Base-by-base conservation (phyloP, 2,329 filamentous ascomycete species). In the Graphilbum sp. region DNA sequence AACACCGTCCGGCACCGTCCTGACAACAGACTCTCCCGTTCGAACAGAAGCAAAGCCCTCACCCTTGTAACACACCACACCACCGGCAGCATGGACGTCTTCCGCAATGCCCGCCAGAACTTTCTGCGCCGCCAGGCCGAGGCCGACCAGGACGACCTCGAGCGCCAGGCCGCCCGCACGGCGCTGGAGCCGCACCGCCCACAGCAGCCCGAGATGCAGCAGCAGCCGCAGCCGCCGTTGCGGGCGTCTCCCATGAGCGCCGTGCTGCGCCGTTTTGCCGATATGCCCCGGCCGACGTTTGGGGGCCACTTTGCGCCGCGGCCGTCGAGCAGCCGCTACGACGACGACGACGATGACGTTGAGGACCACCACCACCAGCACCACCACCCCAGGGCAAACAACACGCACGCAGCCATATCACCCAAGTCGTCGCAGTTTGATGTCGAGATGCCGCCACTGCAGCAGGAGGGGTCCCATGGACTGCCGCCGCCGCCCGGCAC, bases 361-460 rank as follows among this genome's bases (percentile, higher is more conserved):
- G 41, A 38, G 35, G 46, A 45, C 27, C 35, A 11, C 18, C n/a
- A n/a, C n/a, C n/a, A n/a, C n/a, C n/a, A n/a, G n/a, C n/a, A n/a
- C n/a, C n/a, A n/a, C n/a, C n/a, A n/a, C n/a, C n/a, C n/a, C n/a
- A n/a, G n/a, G n/a, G n/a, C n/a, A n/a, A n/a, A n/a, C n/a, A n/a
- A n/a, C n/a, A n/a, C n/a, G n/a, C n/a, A 45, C 32, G 39, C 43
- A 39, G 36, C 44, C 15, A 41, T 46, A 33, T 64, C 59, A 17
- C 64, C 66, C 25, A 72, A 72, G 47, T 61, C 63, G 2, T 62
- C 66, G 3, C 54, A 55, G 3, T 58, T 62, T 35, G 49, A 53
- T 16, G 47, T 63, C 4, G 52, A 53, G 4, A 47, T 58, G 38
- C 53, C 56, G n/a, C 50, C 52, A 23, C 45, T 65, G 19, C 57